A percentile compares a stretch with the other conserved stretches of the same genome.
phyloP scores from a whole-genome alignment of 176 grass and related monocot species.

The Metroxylon sagu region DNA sequence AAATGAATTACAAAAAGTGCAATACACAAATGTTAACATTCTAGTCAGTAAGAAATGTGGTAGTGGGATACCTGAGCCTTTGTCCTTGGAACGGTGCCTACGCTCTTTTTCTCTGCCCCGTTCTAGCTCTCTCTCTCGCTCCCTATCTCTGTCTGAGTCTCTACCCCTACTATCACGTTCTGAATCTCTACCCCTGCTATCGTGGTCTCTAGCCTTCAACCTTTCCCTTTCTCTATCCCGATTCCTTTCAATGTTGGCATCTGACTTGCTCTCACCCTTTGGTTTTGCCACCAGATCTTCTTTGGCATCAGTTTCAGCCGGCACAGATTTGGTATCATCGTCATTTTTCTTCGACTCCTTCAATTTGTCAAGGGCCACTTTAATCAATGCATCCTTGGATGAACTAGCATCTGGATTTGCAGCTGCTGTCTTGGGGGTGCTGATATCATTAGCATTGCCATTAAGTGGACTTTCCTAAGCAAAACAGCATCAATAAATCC shows the following conservation, averaged over 20 bases:
- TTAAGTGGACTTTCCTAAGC: constrained; percentile 41
- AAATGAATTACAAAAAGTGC: background rate
- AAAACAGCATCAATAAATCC: background rate
- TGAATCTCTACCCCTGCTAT: constrained; percentile 37
- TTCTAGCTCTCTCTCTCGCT: constrained; percentile 32
- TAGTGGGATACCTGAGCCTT: constrained; percentile 49
- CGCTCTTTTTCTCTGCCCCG: constrained; percentile 36
- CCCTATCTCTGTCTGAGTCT: constrained; percentile 55
- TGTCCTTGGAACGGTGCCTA: constrained; percentile 53
- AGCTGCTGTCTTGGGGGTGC: constrained; percentile 30
- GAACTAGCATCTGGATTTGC: constrained; percentile 48
- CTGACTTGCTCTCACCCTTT: constrained; percentile 49
- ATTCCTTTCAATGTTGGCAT: constrained; percentile 37
- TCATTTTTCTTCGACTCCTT: constrained; percentile 52
- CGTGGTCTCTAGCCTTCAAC: constrained; percentile 29
- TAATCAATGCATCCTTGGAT: constrained; percentile 25
- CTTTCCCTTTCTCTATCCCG: constrained; percentile 58
- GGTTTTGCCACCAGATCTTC: constrained; percentile 29
- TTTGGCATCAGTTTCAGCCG: constrained; percentile 46
- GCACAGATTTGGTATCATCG: constrained; percentile 27
- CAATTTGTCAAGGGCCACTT: constrained; percentile 41
- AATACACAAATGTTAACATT: background rate
- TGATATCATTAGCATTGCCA: constrained; percentile 33
- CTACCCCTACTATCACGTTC: constrained; percentile 55
- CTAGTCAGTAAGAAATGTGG: background rate